These are phyloP conservation scores for Porcisia hertigi DNA, from an alignment of 208 protist genomes.

Conservation along the genomic window DNA sequence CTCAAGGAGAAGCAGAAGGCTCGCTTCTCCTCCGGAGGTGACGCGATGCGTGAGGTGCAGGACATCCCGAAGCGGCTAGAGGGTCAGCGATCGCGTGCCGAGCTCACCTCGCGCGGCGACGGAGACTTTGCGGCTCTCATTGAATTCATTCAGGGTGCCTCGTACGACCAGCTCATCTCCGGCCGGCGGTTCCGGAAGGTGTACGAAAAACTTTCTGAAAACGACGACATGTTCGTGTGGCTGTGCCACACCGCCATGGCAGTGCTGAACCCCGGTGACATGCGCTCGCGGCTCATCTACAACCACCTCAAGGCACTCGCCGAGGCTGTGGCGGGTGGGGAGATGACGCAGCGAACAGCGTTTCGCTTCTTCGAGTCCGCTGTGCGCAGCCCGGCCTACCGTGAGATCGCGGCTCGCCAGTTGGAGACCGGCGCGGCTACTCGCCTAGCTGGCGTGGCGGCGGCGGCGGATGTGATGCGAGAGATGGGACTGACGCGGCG, in stretches of 20 bases:
- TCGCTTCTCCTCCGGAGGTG: constrained; percentile 82
- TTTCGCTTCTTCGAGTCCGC: constrained; percentile 91
- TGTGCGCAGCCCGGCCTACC: constrained; percentile 87
- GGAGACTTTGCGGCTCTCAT: constrained; percentile 83
- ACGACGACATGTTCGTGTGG: constrained; percentile 93
- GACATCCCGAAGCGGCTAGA: constrained; percentile 84
- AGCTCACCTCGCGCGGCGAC: constrained; percentile 66
- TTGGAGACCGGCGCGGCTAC: constrained; percentile 79
- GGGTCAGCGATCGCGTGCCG: constrained; percentile 67
- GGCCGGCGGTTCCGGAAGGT: constrained; percentile 87
- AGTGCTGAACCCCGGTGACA: constrained; percentile 88
- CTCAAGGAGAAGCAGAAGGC: constrained; percentile 91
- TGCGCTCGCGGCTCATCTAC: constrained; percentile 87
- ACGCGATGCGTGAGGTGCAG: constrained; percentile 88
- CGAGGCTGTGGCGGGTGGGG: constrained; percentile 79
- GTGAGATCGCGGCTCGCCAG: constrained; percentile 79
- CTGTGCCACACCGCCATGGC: constrained; percentile 92
- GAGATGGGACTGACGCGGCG: constrained; percentile 85
- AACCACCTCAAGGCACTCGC: constrained; percentile 86
- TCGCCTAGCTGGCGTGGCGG: constrained; percentile 84
- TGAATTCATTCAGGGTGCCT: constrained; percentile 89
- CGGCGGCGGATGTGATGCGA: constrained; percentile 87
- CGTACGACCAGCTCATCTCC: constrained; percentile 89
- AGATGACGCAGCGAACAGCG: constrained; percentile 88
- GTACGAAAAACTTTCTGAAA: constrained; percentile 85